phyloP scores from a whole-genome alignment of 768 basidiomycete genomes.

The Termitomyces eurrhizus region DNA sequence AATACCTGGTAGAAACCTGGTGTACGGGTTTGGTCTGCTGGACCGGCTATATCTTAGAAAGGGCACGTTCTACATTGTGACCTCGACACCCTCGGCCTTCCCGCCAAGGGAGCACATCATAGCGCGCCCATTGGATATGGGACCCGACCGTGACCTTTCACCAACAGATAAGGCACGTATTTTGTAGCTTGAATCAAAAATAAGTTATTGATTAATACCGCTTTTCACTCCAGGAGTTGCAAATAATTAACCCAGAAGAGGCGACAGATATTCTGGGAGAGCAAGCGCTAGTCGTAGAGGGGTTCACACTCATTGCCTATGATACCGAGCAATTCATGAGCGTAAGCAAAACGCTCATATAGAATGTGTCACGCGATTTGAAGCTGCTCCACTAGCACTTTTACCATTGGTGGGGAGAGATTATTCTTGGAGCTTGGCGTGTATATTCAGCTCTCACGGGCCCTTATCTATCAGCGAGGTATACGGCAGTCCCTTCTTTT shows the following conservation, averaged over 20 bases:
- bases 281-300: slow-evolving; percentile 14
- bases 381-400: slow-evolving; percentile 14
- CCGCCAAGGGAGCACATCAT: slow-evolving; percentile 45
- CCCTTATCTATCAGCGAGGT: background rate
- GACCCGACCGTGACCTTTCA: slow-evolving; percentile 18
- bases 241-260: slow-evolving; percentile 13
- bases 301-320: slow-evolving; percentile 18
- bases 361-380: background rate
- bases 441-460: slow-evolving; percentile 16
- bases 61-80: slow-evolving; percentile 69
- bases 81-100: slow-evolving; percentile 33
- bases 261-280: slow-evolving; percentile 17
- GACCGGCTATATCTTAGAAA: slow-evolving; percentile 72
- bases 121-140: slow-evolving; percentile 24
- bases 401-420: slow-evolving; percentile 27
- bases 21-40: slow-evolving; percentile 71
- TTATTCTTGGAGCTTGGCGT: slow-evolving; percentile 22
- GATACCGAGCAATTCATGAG: slow-evolving; percentile 22
- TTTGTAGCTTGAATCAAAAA: background rate
- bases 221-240: slow-evolving; percentile 14
- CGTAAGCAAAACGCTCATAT: slow-evolving; percentile 3
- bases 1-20: slow-evolving; percentile 34
- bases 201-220: background rate
- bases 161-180: slow-evolving; percentile 27
- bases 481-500: background rate